Base-by-base conservation (phyloP, 169 alveolate genomes). In the Cryptosporidium ryanae region DNA sequence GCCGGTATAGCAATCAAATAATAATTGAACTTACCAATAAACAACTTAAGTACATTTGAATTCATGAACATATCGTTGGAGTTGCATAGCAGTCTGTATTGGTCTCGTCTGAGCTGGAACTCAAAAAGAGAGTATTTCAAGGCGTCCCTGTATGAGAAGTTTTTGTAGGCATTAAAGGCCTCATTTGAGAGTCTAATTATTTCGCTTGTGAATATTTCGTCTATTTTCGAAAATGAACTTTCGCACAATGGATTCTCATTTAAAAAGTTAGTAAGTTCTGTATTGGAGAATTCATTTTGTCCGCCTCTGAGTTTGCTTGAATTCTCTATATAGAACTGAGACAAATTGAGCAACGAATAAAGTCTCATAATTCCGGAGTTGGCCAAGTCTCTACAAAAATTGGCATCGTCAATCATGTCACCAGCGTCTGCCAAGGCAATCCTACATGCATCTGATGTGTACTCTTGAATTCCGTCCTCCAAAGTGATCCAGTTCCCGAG, bases 351-450 rank as follows among this genome's bases (percentile, higher is more conserved):
- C 32, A 94, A 46, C 50, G 90, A 76, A 54, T 92, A 91, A 29
- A 94, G 84, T 76, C 94, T 94, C 92, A 94, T 90, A n/a, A 94
- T 82, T 32, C 96, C 95, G 25, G 96, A 87, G 49, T 93, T 94
- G 0, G 97, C 97, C 6, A 94, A 91, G 27, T 93, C 97, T 57
- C 94, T 92, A 31, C 94, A 92, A 65, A 96, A 96, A 90, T 96
- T 97, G 27, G 99, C 99, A 91, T 98, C 99, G 82, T 97, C 99
- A 23, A 96, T 84, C 6, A 97, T 89, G 70, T 97, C 99, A 0
- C 99, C 99, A 57, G 99, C 99, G 91, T 98, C 99, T 46, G 99
- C 99, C 48, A 97, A 91, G 15, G 99, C 98, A 46, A 98, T 92
- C 66, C 99, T 93, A 2, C 99, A 95, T 18, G 99, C 99, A 87